phyloP scores from a whole-genome alignment of 306 rosid species.

The Cicer chorassanicum region DNA sequence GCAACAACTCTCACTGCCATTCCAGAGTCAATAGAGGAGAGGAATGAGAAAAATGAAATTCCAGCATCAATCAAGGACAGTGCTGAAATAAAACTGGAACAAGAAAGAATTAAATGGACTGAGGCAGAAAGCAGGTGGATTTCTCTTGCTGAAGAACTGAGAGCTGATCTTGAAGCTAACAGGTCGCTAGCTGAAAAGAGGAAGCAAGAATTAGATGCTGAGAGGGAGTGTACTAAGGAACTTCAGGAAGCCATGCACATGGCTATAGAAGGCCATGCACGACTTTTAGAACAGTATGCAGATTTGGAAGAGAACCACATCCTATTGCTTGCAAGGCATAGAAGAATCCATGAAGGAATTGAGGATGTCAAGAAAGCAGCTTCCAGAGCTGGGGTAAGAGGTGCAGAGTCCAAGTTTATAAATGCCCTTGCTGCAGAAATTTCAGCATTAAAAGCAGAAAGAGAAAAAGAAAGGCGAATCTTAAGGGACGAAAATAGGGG shows the following conservation, averaged over 20 bases:
- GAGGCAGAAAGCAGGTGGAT: conserved; percentile 96
- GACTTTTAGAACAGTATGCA: conserved; percentile 88
- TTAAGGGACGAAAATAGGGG: conserved; percentile 90
- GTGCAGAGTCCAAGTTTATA: conserved; percentile 91
- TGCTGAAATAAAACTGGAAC: conserved; percentile 63
- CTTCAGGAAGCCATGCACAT: conserved; percentile 85
- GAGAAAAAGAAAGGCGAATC: conserved; percentile 85
- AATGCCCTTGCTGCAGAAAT: conserved; percentile 97
- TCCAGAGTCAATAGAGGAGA: conserved; percentile 66
- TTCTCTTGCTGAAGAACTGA: conserved; percentile 83
- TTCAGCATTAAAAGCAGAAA: conserved; percentile 80
- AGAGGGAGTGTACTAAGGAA: conserved; percentile 83
- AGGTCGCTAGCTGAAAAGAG: conserved; percentile 71
- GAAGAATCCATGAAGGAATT: conserved; percentile 84
- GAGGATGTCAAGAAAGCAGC: conserved; percentile 97
- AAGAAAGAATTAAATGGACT: conserved; percentile 85
- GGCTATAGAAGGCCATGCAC: conserved; percentile 92
- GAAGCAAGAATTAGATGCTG: conserved; percentile 78
- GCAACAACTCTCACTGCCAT: conserved; percentile 61
- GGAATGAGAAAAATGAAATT: conserved; percentile 53
- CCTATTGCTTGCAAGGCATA: conserved; percentile 83
- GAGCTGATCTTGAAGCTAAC: conserved; percentile 81
- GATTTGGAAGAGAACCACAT: conserved; percentile 98
- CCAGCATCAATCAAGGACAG: conserved; percentile 57
- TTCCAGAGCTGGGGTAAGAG: conserved; percentile 89